A percentile compares a stretch with the other conserved stretches of the same genome.
Conservation (phyloP, 208 protist genomes). For the Polymyxa betae region DNA sequence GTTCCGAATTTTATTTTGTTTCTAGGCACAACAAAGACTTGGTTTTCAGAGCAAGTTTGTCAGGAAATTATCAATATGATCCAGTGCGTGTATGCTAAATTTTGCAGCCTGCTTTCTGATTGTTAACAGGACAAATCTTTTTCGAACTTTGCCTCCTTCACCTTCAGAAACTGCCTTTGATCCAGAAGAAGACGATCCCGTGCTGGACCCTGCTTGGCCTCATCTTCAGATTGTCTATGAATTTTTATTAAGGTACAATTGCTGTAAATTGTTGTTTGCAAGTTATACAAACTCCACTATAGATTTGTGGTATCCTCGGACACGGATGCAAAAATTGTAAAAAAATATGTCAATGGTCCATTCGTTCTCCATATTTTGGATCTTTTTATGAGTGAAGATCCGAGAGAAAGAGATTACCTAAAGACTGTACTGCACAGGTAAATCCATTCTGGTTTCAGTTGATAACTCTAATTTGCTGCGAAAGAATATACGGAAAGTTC, state of each 20-base stretch:
- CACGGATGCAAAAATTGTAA: conserved; percentile 69
- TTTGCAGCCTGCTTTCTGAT: too few relatives aligned
- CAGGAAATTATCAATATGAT: conserved; percentile 71
- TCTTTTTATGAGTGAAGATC: conserved; percentile 74
- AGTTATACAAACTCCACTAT: too few relatives aligned
- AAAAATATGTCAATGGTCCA: conserved; percentile 68
- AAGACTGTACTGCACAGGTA: conserved; percentile 73
- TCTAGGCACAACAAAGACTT: conserved; percentile 67
- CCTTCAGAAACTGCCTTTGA: conserved; percentile 53
- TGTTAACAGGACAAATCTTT: conserved; percentile 39
- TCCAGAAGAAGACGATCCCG: conserved; percentile 73
- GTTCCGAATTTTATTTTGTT: conserved; percentile 53
- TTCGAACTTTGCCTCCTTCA: conserved; percentile 56
- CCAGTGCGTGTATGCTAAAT: too few relatives aligned
- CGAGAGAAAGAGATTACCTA: conserved; percentile 75
- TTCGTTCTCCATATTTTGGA: conserved; percentile 68
- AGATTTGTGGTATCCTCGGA: conserved; percentile 71
- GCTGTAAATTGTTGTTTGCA: not conserved
- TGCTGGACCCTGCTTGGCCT: conserved; percentile 68
- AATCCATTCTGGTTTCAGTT: not conserved
- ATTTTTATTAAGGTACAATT: conserved; percentile 70
- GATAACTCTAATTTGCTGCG: not conserved
- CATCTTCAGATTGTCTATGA: conserved; percentile 74
- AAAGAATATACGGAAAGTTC: conserved; percentile 58
- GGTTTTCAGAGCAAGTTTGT: conserved; percentile 66